Conservation (phyloP, 495 filamentous ascomycete genomes). For the Hypoxylon lienhwacheense region DNA sequence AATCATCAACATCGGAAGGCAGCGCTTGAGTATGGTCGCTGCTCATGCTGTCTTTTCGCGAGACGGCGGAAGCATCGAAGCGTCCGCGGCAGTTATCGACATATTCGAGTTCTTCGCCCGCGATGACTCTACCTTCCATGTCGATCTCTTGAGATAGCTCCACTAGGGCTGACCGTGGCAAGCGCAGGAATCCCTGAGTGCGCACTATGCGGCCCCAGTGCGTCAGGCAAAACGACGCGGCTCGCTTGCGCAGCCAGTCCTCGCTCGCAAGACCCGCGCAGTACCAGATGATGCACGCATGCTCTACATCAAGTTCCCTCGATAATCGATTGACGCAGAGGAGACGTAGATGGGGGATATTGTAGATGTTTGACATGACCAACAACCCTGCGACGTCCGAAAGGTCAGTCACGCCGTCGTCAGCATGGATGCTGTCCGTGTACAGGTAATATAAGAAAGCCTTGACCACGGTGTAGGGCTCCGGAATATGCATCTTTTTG, state of each 20-base stretch:
- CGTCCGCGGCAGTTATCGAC: conserved; percentile 68
- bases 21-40: conserved; percentile 59
- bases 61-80: conserved; percentile 57
- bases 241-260: conserved; percentile 86
- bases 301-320: conserved; percentile 87
- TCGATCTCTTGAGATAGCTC: conserved; percentile 94
- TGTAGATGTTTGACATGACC: conserved; percentile 96
- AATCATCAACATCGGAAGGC: conserved; percentile 69
- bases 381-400: conserved; percentile 91
- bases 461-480: conserved; percentile 90
- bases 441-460: conserved; percentile 96
- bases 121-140: conserved; percentile 82
- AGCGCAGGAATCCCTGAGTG: conserved; percentile 78
- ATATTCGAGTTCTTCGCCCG: conserved; percentile 80
- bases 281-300: conserved; percentile 95
- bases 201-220: conserved; percentile 96
- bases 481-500: conserved; percentile 95
- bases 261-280: conserved; percentile 85
- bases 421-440: conserved; percentile 82
- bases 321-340: conserved; percentile 86
- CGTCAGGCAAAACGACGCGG: conserved; percentile 81
- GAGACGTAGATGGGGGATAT: conserved; percentile 87
- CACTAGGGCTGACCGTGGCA: conserved; percentile 75
- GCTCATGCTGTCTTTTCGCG: conserved; percentile 59
- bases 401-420: conserved; percentile 61